Base-by-base conservation (phyloP, 164 flowering plant genomes). In the Sedum album region DNA sequence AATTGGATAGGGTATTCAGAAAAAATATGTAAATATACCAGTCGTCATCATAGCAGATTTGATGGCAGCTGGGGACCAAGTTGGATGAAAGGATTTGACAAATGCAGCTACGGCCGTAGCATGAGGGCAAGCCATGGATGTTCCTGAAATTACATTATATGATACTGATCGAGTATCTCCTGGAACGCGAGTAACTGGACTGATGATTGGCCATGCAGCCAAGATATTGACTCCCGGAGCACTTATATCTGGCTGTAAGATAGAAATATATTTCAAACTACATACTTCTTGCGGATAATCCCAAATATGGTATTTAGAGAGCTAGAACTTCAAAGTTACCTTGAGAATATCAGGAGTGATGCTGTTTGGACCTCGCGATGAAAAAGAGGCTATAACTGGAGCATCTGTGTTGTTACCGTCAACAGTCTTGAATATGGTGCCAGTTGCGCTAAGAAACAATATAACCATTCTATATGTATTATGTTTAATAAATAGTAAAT, bases 151-250 rank as follows among this genome's bases (percentile, higher is more conserved):
- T 5, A 84, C 76, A n/a, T 76, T 79, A 55, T 72, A 85, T 0
- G 65, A 49, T 0, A 70, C 80, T 4, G 69, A 31, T 71, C 90
- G 78, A 0, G n/a, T 60, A 57, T 87, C 93, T 0, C 26, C 66
- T 0, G 8, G 2, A 4, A 36, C 10, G 7, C 15, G n/a, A 0
- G 84, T 31, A 0, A 74, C 63, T 0, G 82, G 23, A 4, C 57
- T 66, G n/a, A 44, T 44, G 5, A 77, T 79, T 1, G 89, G 78
- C 75, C 70, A 85, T 4, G 84, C 88, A 7, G 90, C 87, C 28
- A 85, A 31, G 38, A 88, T 84, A 25, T 81, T 74, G 0, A 84
- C 82, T 53, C 93, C 93, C 1, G 90, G 88, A 8, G 93, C 90
- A 26, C 79, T 68, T 55, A 86, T 65, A 68, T 88, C 90, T 14